Conservation (phyloP, 345 rosid species). For the Aethionema arabicum region DNA sequence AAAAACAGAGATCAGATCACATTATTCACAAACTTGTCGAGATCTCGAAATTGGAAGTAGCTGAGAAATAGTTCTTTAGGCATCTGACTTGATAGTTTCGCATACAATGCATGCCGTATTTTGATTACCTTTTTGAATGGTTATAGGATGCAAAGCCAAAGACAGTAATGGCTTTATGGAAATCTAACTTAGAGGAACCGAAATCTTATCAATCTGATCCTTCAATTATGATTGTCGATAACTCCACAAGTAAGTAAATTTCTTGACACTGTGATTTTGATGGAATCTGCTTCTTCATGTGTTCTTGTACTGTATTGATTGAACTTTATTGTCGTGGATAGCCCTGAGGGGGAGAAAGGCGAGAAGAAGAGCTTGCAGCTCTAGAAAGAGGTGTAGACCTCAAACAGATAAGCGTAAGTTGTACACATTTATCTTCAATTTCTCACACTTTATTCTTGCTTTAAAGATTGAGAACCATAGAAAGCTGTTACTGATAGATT, state of each 20-base stretch:
- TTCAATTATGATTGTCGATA: conserved; percentile 58
- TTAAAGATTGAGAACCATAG: background rate
- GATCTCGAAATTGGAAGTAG: no score
- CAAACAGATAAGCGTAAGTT: conserved; percentile 64
- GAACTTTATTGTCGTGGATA: conserved; percentile 49
- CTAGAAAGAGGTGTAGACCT: conserved; percentile 56
- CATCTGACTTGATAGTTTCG: no score
- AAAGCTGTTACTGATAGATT: background rate
- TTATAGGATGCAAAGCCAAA: conserved; percentile 79
- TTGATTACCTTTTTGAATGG: conserved; percentile 3
- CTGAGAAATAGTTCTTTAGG: no score
- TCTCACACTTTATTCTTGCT: background rate
- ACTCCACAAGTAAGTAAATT: conserved; percentile 50
- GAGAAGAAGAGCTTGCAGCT: conserved; percentile 36
- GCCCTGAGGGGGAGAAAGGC: conserved; percentile 54
- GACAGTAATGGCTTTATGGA: conserved; percentile 58
- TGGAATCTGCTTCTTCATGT: background rate
- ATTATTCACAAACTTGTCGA: no score
- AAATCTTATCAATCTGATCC: conserved; percentile 58
- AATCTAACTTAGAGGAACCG: conserved; percentile 66
- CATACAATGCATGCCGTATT: no score
- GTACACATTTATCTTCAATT: background rate
- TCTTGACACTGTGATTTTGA: conserved; percentile 28
- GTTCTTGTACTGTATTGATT: background rate
- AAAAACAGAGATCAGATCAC: no score